Evolutionary conservation across 23 red algal genomes (phyloP), one percentile per base, ranked within the genome.

Genomic region (Gracilaria caudata): DNA sequence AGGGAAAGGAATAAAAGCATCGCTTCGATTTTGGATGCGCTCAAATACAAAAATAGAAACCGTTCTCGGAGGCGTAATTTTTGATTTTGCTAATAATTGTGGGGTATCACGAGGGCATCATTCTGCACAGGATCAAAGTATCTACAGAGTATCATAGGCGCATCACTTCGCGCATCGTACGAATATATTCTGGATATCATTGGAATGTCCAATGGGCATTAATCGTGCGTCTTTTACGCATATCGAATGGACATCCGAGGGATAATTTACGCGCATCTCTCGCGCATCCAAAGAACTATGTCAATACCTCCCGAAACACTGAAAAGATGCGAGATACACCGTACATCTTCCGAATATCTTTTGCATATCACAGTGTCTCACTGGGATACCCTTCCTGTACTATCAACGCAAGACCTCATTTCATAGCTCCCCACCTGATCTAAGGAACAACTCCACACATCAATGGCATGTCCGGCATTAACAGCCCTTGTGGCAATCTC

Each of bases 341-440:
- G 58, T 20, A 64, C 6, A 64, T 64, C 58, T 64, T 64, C 8
- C 20, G 58, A 7, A 64, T 20, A 64, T 64, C 58, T 30, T 23
- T 64, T 7, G 58, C 58, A 20, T 30, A 64, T n/a, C 58, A 49
- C 45, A 49, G 7, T 49, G 45, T 13, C n/a, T n/a, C n/a, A n/a
- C n/a, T n/a, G n/a, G n/a, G n/a, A 98, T 24, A 95, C 81, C 30
- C 96, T 93, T n/a, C 89, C 96, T 21, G 96, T 98, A 38, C 96
- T 90, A 92, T 98, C 96, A 40, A 98, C 96, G 59, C 96, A 98
- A n/a, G 73, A 72, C 80, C 94, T 98, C 96, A 98, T 98, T 73
- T 98, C 96, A 76, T 95, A 98, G 33, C 82, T 92, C 19, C 96
- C 96, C 34, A 98, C 96, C 80, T 98, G 96, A 83, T 98, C 96